Evolutionary conservation across 2,329 filamentous ascomycete species (phyloP).

Genomic region (Aspergillus sp.): DNA sequence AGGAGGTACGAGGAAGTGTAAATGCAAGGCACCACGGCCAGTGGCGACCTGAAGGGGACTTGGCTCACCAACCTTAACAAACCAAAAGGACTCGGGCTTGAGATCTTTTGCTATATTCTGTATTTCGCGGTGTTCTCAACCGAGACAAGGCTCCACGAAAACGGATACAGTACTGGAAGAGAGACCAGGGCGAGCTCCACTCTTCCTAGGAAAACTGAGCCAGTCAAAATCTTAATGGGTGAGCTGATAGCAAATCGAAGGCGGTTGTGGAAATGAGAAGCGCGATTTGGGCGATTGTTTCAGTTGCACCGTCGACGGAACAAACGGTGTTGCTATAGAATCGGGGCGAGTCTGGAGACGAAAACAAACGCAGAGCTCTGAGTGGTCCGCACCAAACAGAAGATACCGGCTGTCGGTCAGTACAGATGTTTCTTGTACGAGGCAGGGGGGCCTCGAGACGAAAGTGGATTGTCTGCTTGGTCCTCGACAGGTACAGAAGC

Average conservation of each 20-base stretch:
- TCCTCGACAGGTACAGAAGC: background rate
- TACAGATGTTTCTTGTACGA: background rate
- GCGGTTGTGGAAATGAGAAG: slow-evolving; percentile 8
- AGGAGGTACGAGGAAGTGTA: slow-evolving; percentile 25
- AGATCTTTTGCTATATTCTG: slow-evolving; percentile 15
- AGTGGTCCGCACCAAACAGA: slow-evolving; percentile 13
- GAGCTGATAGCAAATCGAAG: slow-evolving; percentile 4
- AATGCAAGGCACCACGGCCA: slow-evolving; percentile 36
- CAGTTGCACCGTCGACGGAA: slow-evolving; percentile 16
- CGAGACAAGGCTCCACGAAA: slow-evolving; percentile 27
- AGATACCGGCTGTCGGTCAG: slow-evolving; percentile 7
- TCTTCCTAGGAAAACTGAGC: slow-evolving; percentile 11
- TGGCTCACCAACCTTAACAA: slow-evolving; percentile 31
- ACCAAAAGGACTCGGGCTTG: slow-evolving; percentile 13
- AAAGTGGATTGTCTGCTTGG: background rate
- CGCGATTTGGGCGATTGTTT: slow-evolving; percentile 16
- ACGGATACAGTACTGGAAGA: slow-evolving; percentile 12
- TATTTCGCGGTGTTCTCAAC: slow-evolving; percentile 22
- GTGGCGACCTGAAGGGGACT: slow-evolving; percentile 25
- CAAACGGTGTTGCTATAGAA: slow-evolving; percentile 23
- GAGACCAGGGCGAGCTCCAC: slow-evolving; percentile 15
- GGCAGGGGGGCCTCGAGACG: slow-evolving; percentile 3
- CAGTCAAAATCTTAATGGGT: slow-evolving; percentile 3
- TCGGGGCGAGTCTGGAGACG: slow-evolving; percentile 6
- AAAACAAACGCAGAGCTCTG: slow-evolving; percentile 17